Percentiles rank a stretch among this genome's conserved stretches.
These are phyloP conservation scores for Tuber indicum DNA, from an alignment of 495 filamentous ascomycete species.

Conservation along the genomic window DNA sequence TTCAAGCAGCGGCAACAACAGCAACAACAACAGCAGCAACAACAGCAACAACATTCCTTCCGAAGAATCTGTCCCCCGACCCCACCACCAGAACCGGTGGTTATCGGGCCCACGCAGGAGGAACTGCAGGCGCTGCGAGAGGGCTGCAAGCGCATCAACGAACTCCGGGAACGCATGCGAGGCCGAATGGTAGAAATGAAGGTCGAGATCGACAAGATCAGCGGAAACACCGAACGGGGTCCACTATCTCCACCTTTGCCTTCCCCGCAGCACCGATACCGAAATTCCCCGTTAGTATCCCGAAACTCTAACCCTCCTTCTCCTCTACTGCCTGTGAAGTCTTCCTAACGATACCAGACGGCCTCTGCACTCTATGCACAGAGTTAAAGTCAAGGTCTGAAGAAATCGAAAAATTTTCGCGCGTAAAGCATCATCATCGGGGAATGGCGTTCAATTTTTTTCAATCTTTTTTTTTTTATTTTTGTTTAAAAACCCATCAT, in stretches of 20 bases:
- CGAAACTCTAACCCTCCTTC: neutral
- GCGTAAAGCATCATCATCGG: neutral
- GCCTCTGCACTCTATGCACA: neutral
- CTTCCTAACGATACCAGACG: conserved; percentile 2
- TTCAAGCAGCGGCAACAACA: neutral
- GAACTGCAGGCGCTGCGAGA: conserved; percentile 32
- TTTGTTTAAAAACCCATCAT: neutral
- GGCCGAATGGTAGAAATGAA: conserved; percentile 35
- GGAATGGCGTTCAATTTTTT: conserved; percentile 4
- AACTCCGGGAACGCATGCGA: conserved; percentile 34
- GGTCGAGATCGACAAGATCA: conserved; percentile 34
- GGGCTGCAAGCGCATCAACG: conserved; percentile 31
- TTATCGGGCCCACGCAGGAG: conserved; percentile 21
- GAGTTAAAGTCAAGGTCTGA: neutral
- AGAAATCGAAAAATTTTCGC: neutral
- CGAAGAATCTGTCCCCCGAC: conserved; percentile 21
- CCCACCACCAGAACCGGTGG: conserved; percentile 28
- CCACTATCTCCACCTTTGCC: conserved; percentile 2
- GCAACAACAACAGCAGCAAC: neutral
- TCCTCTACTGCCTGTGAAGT: neutral
- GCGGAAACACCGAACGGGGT: conserved; percentile 14
- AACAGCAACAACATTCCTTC: neutral
- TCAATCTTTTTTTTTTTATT: neutral
- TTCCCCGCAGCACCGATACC: conserved; percentile 2
- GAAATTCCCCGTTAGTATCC: conserved; percentile 1